Evolutionary conservation across 2,329 filamentous ascomycete genomes (phyloP).

Genomic region (Claviceps sp.): DNA sequence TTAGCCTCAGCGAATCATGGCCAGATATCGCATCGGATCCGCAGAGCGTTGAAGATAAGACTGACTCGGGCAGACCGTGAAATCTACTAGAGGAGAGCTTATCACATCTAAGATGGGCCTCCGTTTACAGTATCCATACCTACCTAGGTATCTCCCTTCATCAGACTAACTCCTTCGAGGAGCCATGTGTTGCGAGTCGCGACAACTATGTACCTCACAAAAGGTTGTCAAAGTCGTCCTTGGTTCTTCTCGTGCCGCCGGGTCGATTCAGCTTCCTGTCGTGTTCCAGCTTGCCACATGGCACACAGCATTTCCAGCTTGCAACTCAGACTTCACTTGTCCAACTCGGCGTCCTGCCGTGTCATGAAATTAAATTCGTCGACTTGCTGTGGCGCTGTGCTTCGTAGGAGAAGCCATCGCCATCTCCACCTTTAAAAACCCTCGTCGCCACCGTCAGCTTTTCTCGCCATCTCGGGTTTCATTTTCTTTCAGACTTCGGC

Average conservation of each 20-base stretch:
- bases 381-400: neutral
- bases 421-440: slow-evolving; percentile 1
- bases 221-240: neutral
- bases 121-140: neutral
- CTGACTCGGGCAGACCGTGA: neutral
- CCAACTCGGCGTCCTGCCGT: neutral
- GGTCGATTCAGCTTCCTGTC: neutral
- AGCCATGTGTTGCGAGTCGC: neutral
- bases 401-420: neutral
- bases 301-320: neutral
- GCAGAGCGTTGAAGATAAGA: slow-evolving; percentile 1
- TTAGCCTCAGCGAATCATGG: neutral
- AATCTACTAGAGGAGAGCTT: neutral
- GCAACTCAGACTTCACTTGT: neutral
- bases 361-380: neutral
- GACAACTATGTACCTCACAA: neutral
- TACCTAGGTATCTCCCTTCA: neutral
- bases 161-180: neutral
- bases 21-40: neutral
- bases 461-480: too few species aligned
- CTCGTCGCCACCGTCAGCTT: neutral
- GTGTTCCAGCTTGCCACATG: neutral
- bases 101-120: neutral
- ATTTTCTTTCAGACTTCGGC: neutral
- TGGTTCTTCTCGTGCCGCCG: neutral